These are phyloP conservation scores for Backusella liffmaniae DNA, from an alignment of 192 early-diverging fungal genomes.

Conservation along the genomic window DNA sequence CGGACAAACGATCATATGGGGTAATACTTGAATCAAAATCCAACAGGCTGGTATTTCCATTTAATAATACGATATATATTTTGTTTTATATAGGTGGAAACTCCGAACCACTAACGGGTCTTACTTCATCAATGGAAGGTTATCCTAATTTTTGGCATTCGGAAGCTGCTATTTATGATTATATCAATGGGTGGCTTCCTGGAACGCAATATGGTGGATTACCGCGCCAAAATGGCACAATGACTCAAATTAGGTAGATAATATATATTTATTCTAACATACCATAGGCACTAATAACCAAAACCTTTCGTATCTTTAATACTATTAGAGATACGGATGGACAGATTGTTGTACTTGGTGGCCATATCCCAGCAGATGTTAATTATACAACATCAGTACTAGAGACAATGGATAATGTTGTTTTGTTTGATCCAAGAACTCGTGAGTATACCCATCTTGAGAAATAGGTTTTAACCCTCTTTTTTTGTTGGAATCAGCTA, in stretches of 20 bases:
- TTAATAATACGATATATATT: not conserved
- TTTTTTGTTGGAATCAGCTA: not conserved
- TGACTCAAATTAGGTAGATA: slow-evolving; percentile 15
- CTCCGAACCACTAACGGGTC: slow-evolving; percentile 6
- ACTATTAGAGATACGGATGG: slow-evolving; percentile 9
- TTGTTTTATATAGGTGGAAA: not conserved
- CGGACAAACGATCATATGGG: slow-evolving; percentile 8
- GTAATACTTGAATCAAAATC: not conserved
- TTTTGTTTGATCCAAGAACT: slow-evolving; percentile 12
- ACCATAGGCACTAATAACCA: not conserved
- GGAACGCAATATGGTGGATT: slow-evolving; percentile 5
- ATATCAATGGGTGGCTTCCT: slow-evolving; percentile 7
- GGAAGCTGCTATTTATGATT: slow-evolving; percentile 6
- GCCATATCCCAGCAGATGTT: not conserved
- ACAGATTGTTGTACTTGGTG: slow-evolving; percentile 9
- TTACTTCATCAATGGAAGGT: not conserved
- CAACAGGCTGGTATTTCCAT: not conserved
- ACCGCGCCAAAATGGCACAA: not conserved
- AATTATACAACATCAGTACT: not conserved
- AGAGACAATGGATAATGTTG: not conserved
- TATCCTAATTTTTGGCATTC: slow-evolving; percentile 7
- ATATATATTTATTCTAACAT: not conserved
- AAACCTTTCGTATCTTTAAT: not conserved
- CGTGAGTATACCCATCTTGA: not conserved
- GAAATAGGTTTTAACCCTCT: not conserved